A percentile compares a stretch with the other conserved stretches of the same genome.
Conservation (phyloP, 1,284 basidiomycete genomes). For the Meira miltonrushii region DNA sequence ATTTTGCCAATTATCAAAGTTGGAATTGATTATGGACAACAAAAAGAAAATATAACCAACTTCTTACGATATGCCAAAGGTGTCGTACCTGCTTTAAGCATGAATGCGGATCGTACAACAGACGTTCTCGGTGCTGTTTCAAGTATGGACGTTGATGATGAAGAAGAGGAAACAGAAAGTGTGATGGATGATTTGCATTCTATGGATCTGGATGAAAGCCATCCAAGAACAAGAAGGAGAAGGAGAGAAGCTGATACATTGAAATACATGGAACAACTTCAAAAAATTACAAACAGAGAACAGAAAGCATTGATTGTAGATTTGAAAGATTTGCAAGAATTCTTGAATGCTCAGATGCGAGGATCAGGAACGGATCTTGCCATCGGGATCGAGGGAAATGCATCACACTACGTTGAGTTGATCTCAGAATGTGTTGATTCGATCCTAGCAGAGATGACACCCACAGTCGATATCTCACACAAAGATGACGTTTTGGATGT, state of each 20-base stretch:
- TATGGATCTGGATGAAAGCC: conserved; percentile 7
- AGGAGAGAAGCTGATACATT: conserved; percentile 13
- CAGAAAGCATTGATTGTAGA: conserved; percentile 77
- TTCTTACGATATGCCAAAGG: conserved; percentile 45
- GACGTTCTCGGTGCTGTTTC: conserved; percentile 25
- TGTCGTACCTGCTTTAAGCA: conserved; percentile 9
- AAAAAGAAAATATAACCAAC: conserved; percentile 37
- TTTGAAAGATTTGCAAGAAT: conserved; percentile 61
- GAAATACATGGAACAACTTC: conserved; percentile 89
- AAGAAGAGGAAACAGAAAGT: conserved; percentile 14
- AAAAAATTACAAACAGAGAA: conserved; percentile 86
- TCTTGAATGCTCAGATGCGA: conserved; percentile 4
- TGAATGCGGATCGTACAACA: neutral
- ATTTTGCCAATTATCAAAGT: no score
- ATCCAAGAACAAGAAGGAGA: neutral
- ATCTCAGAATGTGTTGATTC: conserved; percentile 84
- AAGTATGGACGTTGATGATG: conserved; percentile 7
- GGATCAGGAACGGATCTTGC: conserved; percentile 11
- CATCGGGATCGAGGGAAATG: conserved; percentile 69
- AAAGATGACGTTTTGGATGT: conserved; percentile 59
- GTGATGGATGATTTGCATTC: conserved; percentile 14
- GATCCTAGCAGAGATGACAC: conserved; percentile 57
- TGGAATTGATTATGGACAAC: no score
- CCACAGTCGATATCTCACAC: conserved; percentile 71
- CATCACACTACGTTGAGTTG: conserved; percentile 81